Evolutionary conservation across 805 yeast genomes (phyloP), one percentile per base, ranked within the genome.

Genomic region (Barnettozyma populi): DNA sequence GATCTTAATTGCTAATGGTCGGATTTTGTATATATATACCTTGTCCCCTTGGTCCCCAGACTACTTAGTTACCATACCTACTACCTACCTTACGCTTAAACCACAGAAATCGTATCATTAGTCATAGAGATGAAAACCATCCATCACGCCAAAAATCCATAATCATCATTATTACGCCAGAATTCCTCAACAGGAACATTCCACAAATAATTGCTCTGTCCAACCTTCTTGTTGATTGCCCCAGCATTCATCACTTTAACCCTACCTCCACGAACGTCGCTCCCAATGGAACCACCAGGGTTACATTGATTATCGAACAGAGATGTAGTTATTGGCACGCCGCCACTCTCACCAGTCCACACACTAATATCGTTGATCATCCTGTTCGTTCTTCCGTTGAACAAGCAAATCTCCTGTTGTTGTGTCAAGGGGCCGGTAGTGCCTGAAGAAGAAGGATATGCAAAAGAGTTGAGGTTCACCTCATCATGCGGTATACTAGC

Each of bases 341-440:
- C 58, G 14, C 73, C 74, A 29, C 72, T 72, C 4, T 71, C 74
- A 18, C 74, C 78, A 0, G 83, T 79, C 85, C 85, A 79, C 1
- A 74, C 75, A 0, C 82, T 76, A 34, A 79, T 79, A 54, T 79
- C 78, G 56, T 70, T 78, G 55, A 79, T 79, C 85, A 79, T 79
- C 29, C 74, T 74, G 36, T 77, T 78, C 1, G 83, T 75, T 23
- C 82, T 71, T 13, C 74, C 76, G 39, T 60, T 60, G 46, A 60
- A 63, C 5, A 62, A 55, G 6, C 59, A 53, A 21, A 41, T 23
- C 29, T 56, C 61, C 7, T 49, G 43, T 32, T 51, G 55, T 16
- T 2, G 56, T 36, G 27, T 21, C 27, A 37, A 14, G 13, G 41
- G 24, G n/a, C 51, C 52, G 36, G 57, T 45, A 14, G 59, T 52